phyloP scores from a whole-genome alignment of 2,329 filamentous ascomycete genomes.

The Penicillium italicum region DNA sequence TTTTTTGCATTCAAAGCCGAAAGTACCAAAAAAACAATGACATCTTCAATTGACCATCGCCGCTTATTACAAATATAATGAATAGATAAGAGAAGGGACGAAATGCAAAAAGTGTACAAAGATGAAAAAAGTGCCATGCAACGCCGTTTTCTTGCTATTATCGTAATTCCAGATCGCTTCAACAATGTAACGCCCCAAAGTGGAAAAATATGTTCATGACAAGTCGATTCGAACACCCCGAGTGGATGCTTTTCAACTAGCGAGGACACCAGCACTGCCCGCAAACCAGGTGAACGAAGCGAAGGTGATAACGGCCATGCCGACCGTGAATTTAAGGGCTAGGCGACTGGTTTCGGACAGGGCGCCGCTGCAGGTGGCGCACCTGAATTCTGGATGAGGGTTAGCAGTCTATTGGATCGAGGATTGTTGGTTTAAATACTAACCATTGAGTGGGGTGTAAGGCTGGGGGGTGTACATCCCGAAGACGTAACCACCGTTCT shows the following conservation, averaged over 20 bases:
- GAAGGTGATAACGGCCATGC: conserved; percentile 55
- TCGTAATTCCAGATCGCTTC: conserved; percentile 26
- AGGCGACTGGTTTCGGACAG: conserved; percentile 53
- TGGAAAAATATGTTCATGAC: conserved; percentile 20
- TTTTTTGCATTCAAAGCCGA: conserved; percentile 1
- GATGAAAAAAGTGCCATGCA: conserved; percentile 7
- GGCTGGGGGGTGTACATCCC: conserved; percentile 60
- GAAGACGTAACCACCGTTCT: conserved; percentile 53
- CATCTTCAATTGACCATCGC: not conserved
- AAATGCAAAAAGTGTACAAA: conserved; percentile 15
- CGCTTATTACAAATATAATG: not conserved
- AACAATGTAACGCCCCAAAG: conserved; percentile 13
- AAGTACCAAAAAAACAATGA: conserved; percentile 1
- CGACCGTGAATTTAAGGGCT: conserved; percentile 54
- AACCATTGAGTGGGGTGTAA: conserved; percentile 51
- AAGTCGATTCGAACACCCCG: conserved; percentile 2
- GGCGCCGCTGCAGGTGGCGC: conserved; percentile 56
- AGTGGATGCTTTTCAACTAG: conserved; percentile 15
- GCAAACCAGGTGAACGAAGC: conserved; percentile 56
- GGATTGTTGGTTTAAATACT: conserved; percentile 21
- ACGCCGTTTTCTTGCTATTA: conserved; percentile 32
- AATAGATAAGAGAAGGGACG: not conserved
- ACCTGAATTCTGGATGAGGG: conserved; percentile 47
- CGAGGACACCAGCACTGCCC: conserved; percentile 40
- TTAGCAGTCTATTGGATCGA: conserved; percentile 10